Base-by-base conservation (phyloP, 2,329 filamentous ascomycete genomes). In the Exutisphaerella laricina region DNA sequence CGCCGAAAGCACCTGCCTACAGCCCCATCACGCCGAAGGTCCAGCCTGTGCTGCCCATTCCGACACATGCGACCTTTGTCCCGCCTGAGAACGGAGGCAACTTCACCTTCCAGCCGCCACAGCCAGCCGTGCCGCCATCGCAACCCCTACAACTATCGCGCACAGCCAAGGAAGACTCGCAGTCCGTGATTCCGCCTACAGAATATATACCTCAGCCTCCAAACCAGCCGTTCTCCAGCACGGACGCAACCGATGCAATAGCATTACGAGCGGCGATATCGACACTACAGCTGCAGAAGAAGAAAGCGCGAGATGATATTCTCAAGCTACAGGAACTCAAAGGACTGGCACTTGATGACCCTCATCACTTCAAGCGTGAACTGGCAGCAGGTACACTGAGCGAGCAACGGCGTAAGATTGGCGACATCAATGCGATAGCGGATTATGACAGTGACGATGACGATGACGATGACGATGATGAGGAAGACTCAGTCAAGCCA, bases 191-290 rank as follows among this genome's bases (percentile, higher is more conserved):
- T 25, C 55, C 53, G 17, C 52, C 55, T 6, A 49, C 60, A 7
- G 48, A 59, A 25, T 70, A 69, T 55, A 68, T 66, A 22, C 58
- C 62, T 10, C 66, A 64, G 44, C 70, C 70, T 18, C 57, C 66
- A 17, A 62, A 69, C 13, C 59, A 67, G 31, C 66, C 71, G 5
- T 72, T 74, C 53, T 66, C 66, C 14, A 66, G 68, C 53, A 67
- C 65, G 46, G 68, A 72, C 38, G 94, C 94, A 59, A 82, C 87
- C 5, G 90, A 97, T 70, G 88, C 84, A 17, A 83, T 96, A 47
- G 90, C 90, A 4, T 74, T 96, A 46, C 82, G 84, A 53, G 86
- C 85, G 18, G 86, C 89, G 33, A 88, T 96, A 47, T 84, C 86
- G 6, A 81, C 95, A 39, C 72, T 97, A 34, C 88, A 94, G 67